Conservation (phyloP, 2,329 filamentous ascomycete species). For the Teratosphaeria destructans region DNA sequence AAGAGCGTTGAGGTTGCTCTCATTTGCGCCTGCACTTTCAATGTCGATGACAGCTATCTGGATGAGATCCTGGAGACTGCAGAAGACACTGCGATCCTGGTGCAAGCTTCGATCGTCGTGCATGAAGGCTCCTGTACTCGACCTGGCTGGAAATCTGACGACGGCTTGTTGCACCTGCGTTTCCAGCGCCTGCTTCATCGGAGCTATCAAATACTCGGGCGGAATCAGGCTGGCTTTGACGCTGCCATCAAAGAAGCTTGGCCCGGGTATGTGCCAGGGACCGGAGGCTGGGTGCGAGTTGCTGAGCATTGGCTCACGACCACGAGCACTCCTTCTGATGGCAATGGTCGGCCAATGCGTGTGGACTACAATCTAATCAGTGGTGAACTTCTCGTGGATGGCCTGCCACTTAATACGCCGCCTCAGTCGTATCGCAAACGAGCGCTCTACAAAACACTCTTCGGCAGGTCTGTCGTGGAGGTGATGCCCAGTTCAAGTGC, state of each 20-base stretch:
- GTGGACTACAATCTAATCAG: constrained; percentile 38
- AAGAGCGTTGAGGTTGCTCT: constrained; percentile 44
- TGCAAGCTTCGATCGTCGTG: constrained; percentile 12
- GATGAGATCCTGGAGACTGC: constrained; percentile 7
- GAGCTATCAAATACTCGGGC: constrained; percentile 4
- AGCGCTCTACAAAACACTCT: constrained; percentile 38
- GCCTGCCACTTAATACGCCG: constrained; percentile 41
- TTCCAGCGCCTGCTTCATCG: constrained; percentile 11
- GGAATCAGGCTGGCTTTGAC: constrained; percentile 7
- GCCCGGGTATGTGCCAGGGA: constrained; percentile 25
- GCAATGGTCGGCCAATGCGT: constrained; percentile 23
- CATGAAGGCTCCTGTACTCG: constrained; percentile 8
- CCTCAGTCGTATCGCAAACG: constrained; percentile 42
- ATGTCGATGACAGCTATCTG: constrained; percentile 14
- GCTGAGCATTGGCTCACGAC: constrained; percentile 17
- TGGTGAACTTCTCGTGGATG: constrained; percentile 41
- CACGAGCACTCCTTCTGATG: constrained; percentile 13
- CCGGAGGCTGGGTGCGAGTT: constrained; percentile 11
- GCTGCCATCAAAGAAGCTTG: constrained; percentile 27
- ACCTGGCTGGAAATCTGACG: neutral
- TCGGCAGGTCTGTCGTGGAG: constrained; percentile 44
- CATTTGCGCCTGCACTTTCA: constrained; percentile 44
- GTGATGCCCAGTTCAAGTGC: constrained; percentile 39
- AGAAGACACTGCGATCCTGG: constrained; percentile 10
- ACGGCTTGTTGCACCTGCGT: constrained; percentile 2